Conservation (phyloP, 106 monocot species). For the Vanilla planifolia region DNA sequence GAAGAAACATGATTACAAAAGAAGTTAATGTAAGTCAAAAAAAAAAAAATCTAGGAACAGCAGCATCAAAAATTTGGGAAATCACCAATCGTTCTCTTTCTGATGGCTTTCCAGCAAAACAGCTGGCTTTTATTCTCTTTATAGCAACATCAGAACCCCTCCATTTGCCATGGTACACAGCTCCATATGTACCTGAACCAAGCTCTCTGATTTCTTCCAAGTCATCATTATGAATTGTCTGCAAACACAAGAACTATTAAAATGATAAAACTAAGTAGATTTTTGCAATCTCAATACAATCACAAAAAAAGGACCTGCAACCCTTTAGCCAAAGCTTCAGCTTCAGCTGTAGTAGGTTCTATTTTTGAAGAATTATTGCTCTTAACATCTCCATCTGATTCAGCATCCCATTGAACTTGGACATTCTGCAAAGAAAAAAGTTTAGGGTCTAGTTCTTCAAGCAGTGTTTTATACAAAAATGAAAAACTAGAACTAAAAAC, state of each 20-base stretch:
- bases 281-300: neutral
- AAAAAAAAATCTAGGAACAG: neutral
- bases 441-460: too few relatives aligned
- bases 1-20: neutral
- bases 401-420: constrained; percentile 31
- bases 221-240: constrained; percentile 90
- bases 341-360: constrained; percentile 72
- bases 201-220: constrained; percentile 86
- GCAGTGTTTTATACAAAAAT: too few relatives aligned
- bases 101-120: constrained; percentile 82
- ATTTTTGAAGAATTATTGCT: constrained; percentile 36
- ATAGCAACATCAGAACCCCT: constrained; percentile 91
- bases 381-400: constrained; percentile 34
- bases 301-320: constrained; percentile 55
- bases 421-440: constrained; percentile 44
- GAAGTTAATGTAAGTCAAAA: too few relatives aligned
- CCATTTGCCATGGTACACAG: constrained; percentile 94
- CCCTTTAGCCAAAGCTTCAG: constrained; percentile 75
- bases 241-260: constrained; percentile 11
- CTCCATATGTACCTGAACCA: constrained; percentile 83
- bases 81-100: constrained; percentile 84
- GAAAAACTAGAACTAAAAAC: too few relatives aligned
- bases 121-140: constrained; percentile 94
- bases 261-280: constrained; percentile 1
- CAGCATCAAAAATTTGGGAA: constrained; percentile 8